Conservation (phyloP, 2,329 filamentous ascomycete genomes). For the Furcasterigmium sp. region DNA sequence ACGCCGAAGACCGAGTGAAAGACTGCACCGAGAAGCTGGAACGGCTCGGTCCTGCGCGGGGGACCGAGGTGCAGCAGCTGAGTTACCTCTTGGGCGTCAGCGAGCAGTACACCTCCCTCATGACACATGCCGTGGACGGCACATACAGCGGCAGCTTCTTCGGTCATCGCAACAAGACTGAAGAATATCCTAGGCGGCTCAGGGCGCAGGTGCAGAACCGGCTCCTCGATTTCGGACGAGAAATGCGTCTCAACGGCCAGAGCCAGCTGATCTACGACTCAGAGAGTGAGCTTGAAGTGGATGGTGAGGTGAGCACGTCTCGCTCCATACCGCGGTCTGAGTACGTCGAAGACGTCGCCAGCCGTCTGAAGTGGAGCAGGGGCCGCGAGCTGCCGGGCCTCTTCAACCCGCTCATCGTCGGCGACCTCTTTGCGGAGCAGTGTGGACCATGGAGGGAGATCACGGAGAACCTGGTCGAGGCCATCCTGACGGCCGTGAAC, state of each 20-base stretch:
- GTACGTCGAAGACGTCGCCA: constrained; percentile 24
- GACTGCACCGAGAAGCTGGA: constrained; percentile 15
- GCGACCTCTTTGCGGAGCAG: constrained; percentile 55
- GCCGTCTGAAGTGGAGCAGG: constrained; percentile 30
- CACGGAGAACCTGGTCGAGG: constrained; percentile 41
- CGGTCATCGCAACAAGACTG: constrained; percentile 13
- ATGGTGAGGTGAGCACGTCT: too few species aligned
- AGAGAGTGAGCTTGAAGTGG: too few species aligned
- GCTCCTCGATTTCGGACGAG: constrained; percentile 13
- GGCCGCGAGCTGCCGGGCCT: constrained; percentile 55
- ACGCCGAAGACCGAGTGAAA: constrained; percentile 19
- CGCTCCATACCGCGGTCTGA: too few species aligned
- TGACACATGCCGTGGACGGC: constrained; percentile 20
- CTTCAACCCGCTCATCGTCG: constrained; percentile 54
- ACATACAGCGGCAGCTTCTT: constrained; percentile 24
- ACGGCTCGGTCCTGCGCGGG: constrained; percentile 17
- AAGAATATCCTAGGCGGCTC: constrained; percentile 14
- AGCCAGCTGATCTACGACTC: not conserved
- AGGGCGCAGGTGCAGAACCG: constrained; percentile 19
- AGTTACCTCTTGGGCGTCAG: constrained; percentile 17
- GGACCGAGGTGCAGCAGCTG: constrained; percentile 15
- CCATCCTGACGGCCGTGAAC: constrained; percentile 26
- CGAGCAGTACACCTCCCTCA: constrained; percentile 17
- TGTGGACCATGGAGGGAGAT: constrained; percentile 46
- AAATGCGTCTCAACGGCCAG: constrained; percentile 17